Base-by-base conservation (phyloP, 805 yeast species). In the Starmerella floricola region DNA sequence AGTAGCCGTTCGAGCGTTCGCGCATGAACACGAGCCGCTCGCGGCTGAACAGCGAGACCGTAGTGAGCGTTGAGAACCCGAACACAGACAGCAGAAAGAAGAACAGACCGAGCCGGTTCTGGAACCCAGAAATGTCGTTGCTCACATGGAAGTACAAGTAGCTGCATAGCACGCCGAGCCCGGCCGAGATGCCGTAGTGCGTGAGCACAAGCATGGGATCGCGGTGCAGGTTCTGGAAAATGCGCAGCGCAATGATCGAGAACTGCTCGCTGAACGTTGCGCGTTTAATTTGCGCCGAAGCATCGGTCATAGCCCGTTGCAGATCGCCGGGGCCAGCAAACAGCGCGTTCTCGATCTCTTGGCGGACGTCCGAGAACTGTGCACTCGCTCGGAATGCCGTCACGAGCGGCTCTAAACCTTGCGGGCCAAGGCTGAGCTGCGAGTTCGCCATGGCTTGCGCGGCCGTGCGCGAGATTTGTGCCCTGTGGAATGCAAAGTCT, bases 121-220 rank as follows among this genome's bases (percentile, higher is more conserved):
- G 98, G 67, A 91, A 91, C 0, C 98, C 98, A 55, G 94, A 78
- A 42, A 91, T 88, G 59, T 88, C 95, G 57, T 85, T 81, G 32
- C 77, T 67, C 20, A 88, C 77, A 55, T 85, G 70, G 62, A 78
- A 88, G 60, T 91, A 91, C 31, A 91, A 66, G 38, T 73, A 73
- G 0, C 97, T 95, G 61, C 95, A 78, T 62, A 88, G 81, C 3
- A 77, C 56, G 1, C 94, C 95, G 60, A 88, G 74, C 13, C 78
- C 59, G 8, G 83, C 61, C 0, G 95, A 79, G 46, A 88, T 66
- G 2, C 79, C 65, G 56, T 88, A 88, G 55, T 91, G 94, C 1
- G 91, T 82, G 46, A 86, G 59, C 40, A 91, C 68, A n/a, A 91
- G 67, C 63, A 75, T 79, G 8, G 98, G 98, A 61, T 87, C 87